phyloP scores from a whole-genome alignment of 192 early-diverging fungal genomes.

The Linderina pennispora region DNA sequence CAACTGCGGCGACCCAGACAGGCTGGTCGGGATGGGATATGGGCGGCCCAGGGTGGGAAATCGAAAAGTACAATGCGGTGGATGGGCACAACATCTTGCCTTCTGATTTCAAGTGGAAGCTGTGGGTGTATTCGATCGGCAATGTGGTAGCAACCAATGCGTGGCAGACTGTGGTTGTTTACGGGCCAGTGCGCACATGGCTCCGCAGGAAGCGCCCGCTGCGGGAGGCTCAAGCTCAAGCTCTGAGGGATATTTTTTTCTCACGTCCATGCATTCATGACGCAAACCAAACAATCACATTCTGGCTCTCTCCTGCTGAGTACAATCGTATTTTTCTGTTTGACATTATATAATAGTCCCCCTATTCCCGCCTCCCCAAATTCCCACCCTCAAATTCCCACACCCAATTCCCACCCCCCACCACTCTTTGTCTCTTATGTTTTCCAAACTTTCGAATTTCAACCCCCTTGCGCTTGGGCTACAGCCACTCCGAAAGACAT shows the following conservation, averaged over 20 bases:
- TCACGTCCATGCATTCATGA: too few species aligned
- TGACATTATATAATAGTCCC: too few species aligned
- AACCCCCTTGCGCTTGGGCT: neutral
- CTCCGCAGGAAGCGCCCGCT: conserved; percentile 44
- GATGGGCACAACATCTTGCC: conserved; percentile 53
- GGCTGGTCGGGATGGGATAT: conserved; percentile 16
- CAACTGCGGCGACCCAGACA: conserved; percentile 56
- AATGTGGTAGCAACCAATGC: conserved; percentile 38
- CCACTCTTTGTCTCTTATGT: too few species aligned
- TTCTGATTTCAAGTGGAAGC: conserved; percentile 43
- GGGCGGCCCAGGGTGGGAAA: conserved; percentile 16
- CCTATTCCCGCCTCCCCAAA: too few species aligned
- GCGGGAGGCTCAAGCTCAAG: conserved; percentile 10
- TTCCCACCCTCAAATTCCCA: too few species aligned
- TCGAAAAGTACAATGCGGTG: conserved; percentile 52
- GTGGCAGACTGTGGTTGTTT: conserved; percentile 45
- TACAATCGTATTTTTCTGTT: too few species aligned
- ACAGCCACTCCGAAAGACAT: neutral
- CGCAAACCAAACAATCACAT: too few species aligned
- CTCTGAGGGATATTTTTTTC: too few species aligned
- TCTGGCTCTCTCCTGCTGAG: too few species aligned
- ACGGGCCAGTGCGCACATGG: conserved; percentile 45
- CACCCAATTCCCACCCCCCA: too few species aligned
- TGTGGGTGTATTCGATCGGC: conserved; percentile 49
- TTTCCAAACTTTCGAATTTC: neutral